These are phyloP conservation scores for Neonectria faginata DNA, from an alignment of 2,329 filamentous ascomycete species.

Conservation along the genomic window DNA sequence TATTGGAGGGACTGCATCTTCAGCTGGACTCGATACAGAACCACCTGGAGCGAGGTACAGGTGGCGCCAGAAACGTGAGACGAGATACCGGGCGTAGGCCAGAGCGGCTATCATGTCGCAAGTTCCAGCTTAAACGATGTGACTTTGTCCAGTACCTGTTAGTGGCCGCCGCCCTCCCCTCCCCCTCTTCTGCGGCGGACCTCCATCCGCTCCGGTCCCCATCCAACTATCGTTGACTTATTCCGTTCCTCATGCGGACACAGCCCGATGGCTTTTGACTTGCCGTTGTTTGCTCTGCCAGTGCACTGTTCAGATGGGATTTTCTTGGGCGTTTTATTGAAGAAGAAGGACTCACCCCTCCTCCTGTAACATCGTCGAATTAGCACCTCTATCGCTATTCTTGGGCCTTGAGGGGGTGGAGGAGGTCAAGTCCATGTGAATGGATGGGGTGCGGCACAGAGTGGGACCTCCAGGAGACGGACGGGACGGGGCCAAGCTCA, in stretches of 20 bases:
- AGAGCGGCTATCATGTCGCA: constrained; percentile 9
- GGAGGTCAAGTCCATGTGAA: neutral
- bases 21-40: constrained; percentile 1
- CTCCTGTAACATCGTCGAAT: neutral
- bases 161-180: neutral
- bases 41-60: constrained; percentile 20
- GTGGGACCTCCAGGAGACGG: constrained; percentile 17
- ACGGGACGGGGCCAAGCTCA: constrained; percentile 1
- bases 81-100: constrained; percentile 10
- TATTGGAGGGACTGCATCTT: neutral
- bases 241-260: neutral
- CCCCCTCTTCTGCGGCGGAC: constrained; percentile 7
- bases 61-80: constrained; percentile 22
- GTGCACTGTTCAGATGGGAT: neutral
- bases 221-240: neutral
- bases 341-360: neutral
- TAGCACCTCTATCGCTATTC: neutral
- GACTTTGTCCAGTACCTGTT: constrained; percentile 6
- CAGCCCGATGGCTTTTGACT: neutral
- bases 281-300: neutral
- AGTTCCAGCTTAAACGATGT: constrained; percentile 12
- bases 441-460: constrained; percentile 4
- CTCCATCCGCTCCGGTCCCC: neutral
- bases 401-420: neutral
- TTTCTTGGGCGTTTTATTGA: neutral